These are phyloP conservation scores for Linnemannia hyalina DNA, from an alignment of 192 early-diverging fungal genomes.

Conservation along the genomic window DNA sequence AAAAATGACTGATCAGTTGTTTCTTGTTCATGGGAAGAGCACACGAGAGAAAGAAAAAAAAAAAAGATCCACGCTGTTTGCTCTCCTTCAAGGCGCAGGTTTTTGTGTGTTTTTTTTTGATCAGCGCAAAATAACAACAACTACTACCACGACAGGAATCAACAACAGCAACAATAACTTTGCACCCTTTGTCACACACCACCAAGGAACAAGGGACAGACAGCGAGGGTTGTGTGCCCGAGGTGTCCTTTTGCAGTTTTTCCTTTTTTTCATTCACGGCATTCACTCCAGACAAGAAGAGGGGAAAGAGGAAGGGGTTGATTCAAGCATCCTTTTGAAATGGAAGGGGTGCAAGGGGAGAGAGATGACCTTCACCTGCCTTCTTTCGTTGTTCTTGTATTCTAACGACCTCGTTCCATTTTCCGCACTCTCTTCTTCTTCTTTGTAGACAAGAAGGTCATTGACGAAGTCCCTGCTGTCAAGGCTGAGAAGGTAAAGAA, in stretches of 20 bases:
- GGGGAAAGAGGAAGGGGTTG: not conserved
- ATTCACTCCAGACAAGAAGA: not conserved
- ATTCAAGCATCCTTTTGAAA: not conserved
- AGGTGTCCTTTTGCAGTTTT: too few relatives aligned
- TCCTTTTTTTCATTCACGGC: not conserved
- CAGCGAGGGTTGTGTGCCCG: not conserved
- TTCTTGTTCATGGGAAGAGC: not conserved
- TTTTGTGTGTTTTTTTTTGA: not conserved
- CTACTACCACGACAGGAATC: not conserved
- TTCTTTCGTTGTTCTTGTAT: not conserved
- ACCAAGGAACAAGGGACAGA: not conserved
- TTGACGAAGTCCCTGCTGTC: not conserved
- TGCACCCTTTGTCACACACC: not conserved
- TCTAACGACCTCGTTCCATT: not conserved
- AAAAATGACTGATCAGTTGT: not conserved
- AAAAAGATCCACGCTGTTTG: not conserved
- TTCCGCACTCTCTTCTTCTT: not conserved
- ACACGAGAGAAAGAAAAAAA: not conserved
- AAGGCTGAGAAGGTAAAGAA: constrained; percentile 3
- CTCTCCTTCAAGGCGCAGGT: not conserved
- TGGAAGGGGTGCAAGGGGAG: not conserved
- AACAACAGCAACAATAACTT: not conserved
- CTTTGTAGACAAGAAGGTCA: not conserved
- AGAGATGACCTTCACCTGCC: not conserved
- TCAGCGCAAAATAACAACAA: not conserved